Conservation (phyloP, 192 early-diverging fungal genomes). For the Spizellomyces sp. region DNA sequence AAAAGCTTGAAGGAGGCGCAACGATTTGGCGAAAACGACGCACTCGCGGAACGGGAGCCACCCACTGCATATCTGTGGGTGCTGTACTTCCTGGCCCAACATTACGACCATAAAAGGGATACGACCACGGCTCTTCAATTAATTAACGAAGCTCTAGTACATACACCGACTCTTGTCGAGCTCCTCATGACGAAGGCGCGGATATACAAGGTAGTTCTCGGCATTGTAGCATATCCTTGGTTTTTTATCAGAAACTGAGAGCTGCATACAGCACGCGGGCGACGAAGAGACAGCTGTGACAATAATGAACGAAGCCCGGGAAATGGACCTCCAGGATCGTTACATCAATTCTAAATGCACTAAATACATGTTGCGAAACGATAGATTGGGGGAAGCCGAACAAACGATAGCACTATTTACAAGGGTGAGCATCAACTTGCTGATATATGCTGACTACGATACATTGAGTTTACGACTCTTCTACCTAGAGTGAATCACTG, state of each 20-base stretch:
- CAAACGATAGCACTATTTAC: constrained; percentile 83
- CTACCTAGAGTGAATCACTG: constrained; percentile 36
- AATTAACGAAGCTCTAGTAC: constrained; percentile 81
- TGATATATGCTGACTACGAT: constrained; percentile 2
- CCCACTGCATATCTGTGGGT: constrained; percentile 85
- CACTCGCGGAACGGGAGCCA: constrained; percentile 65
- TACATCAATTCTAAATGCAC: constrained; percentile 92
- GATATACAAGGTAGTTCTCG: constrained; percentile 74
- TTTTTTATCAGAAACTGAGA: not conserved
- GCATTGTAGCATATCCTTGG: not conserved
- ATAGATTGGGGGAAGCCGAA: constrained; percentile 82
- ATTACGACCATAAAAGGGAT: constrained; percentile 77
- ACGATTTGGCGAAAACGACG: constrained; percentile 41
- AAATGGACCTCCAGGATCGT: constrained; percentile 90
- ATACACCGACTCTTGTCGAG: constrained; percentile 91
- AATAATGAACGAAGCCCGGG: constrained; percentile 82
- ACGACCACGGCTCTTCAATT: constrained; percentile 69
- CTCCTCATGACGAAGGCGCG: constrained; percentile 91
- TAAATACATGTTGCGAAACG: constrained; percentile 90
- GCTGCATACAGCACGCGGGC: constrained; percentile 68
- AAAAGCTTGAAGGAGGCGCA: constrained; percentile 28
- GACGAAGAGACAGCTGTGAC: constrained; percentile 70
- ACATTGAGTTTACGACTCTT: not conserved
- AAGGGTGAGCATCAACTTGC: constrained; percentile 50
- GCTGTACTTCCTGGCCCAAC: constrained; percentile 89